phyloP scores from a whole-genome alignment of 2,329 filamentous ascomycete genomes.

The Westerdykella sp. region DNA sequence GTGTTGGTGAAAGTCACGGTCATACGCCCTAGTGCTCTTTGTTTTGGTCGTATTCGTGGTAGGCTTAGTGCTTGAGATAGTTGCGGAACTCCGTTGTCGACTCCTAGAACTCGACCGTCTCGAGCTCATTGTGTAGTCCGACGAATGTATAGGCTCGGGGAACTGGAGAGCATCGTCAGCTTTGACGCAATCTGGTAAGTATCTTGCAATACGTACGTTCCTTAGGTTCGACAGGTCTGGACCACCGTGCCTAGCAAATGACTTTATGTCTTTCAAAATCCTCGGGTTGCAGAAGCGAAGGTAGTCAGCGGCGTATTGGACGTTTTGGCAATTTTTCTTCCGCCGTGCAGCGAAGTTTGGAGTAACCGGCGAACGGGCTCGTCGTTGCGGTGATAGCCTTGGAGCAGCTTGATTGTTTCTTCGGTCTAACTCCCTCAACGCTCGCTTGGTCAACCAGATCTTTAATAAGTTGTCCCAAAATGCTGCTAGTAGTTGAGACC shows the following conservation, averaged over 20 bases:
- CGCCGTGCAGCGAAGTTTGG: too few relatives aligned
- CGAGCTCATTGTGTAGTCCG: conserved; percentile 10
- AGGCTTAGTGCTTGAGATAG: conserved; percentile 9
- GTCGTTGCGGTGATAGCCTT: background rate
- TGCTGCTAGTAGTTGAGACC: conserved; percentile 5
- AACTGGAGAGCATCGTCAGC: conserved; percentile 8
- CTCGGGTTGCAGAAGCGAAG: conserved; percentile 4
- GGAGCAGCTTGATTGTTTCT: conserved; percentile 10
- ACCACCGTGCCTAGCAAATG: conserved; percentile 11
- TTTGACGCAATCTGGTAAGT: background rate
- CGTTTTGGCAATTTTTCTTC: too few relatives aligned
- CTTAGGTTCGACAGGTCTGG: conserved; percentile 11
- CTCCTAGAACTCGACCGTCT: conserved; percentile 7
- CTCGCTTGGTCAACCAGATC: conserved; percentile 12
- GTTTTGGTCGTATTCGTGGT: conserved; percentile 20
- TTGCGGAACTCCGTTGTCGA: conserved; percentile 4
- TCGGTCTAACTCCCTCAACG: conserved; percentile 12
- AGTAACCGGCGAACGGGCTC: too few relatives aligned
- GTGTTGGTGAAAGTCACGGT: conserved; percentile 35
- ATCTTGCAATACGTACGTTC: conserved; percentile 6
- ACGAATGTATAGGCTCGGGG: conserved; percentile 9
- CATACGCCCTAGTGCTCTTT: conserved; percentile 24
- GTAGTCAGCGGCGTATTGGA: conserved; percentile 1
- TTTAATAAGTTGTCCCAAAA: conserved; percentile 16
- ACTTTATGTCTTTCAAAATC: conserved; percentile 11